A percentile compares a stretch with the other conserved stretches of the same genome.
phyloP scores from a whole-genome alignment of 2,329 filamentous ascomycete genomes.

The Xylariales sp. region DNA sequence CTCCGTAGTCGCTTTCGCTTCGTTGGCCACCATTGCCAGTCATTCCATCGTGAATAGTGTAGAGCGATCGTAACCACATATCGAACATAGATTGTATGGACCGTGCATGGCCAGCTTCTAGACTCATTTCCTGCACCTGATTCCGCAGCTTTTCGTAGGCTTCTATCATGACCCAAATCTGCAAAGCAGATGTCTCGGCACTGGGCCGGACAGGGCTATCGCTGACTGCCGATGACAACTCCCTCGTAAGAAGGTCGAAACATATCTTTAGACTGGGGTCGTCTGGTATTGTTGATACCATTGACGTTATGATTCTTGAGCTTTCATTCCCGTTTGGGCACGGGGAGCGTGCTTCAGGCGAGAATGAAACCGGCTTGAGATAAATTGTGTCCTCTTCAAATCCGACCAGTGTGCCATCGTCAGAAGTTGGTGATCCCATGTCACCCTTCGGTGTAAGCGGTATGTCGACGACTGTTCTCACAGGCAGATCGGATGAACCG shows the following conservation, averaged over 20 bases:
- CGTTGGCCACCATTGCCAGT: conserved; percentile 21
- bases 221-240: conserved; percentile 39
- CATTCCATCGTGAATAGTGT: conserved; percentile 39
- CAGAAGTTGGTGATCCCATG: conserved; percentile 33
- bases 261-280: conserved; percentile 45
- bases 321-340: not conserved
- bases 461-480: conserved; percentile 13
- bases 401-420: conserved; percentile 24
- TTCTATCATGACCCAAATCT: conserved; percentile 55
- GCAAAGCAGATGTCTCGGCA: conserved; percentile 39
- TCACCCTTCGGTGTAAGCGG: conserved; percentile 9
- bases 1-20: conserved; percentile 31
- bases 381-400: conserved; percentile 44
- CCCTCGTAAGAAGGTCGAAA: conserved; percentile 44
- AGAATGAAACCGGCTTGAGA: conserved; percentile 40
- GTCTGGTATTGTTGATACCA: conserved; percentile 17
- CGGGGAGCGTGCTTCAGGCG: conserved; percentile 28
- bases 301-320: conserved; percentile 12
- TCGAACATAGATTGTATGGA: conserved; percentile 41
- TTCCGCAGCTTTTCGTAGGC: conserved; percentile 51
- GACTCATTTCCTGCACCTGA: conserved; percentile 31
- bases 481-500: not conserved
- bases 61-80: conserved; percentile 46
- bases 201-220: conserved; percentile 19
- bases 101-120: conserved; percentile 22